These are phyloP conservation scores for Umbelopsis sp. DNA, from an alignment of 192 early-diverging fungal species.

Conservation along the genomic window DNA sequence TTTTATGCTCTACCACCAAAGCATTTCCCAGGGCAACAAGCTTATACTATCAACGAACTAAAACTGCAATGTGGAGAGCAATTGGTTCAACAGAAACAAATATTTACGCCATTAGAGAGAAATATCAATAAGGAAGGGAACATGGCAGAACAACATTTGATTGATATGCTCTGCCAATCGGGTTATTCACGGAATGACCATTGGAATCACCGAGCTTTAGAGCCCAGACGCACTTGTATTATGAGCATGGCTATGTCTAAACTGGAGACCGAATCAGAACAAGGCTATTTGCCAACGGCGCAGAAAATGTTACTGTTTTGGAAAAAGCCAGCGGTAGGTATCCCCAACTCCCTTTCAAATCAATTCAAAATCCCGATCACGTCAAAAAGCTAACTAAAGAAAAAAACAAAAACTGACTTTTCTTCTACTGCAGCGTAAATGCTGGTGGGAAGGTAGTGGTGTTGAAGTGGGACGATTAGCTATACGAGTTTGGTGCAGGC, in stretches of 20 bases:
- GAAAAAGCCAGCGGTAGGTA: slow-evolving; percentile 76
- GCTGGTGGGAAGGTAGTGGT: slow-evolving; percentile 83
- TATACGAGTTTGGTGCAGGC: slow-evolving; percentile 74
- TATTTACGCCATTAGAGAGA: slow-evolving; percentile 77
- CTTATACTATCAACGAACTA: slow-evolving; percentile 49
- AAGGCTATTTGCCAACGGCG: slow-evolving; percentile 72
- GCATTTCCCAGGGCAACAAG: slow-evolving; percentile 25
- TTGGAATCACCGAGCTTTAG: slow-evolving; percentile 76
- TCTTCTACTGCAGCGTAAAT: slow-evolving; percentile 61
- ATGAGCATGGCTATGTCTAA: slow-evolving; percentile 72
- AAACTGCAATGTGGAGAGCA: slow-evolving; percentile 65
- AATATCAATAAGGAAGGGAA: slow-evolving; percentile 71
- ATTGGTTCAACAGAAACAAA: slow-evolving; percentile 65
- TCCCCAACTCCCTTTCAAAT: neutral
- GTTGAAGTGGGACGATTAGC: slow-evolving; percentile 56
- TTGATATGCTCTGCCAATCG: slow-evolving; percentile 81
- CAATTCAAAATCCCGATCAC: no score
- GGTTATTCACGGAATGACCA: slow-evolving; percentile 71
- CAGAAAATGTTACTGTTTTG: slow-evolving; percentile 82
- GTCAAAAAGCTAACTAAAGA: no score
- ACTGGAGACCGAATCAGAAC: slow-evolving; percentile 67
- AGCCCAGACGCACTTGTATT: slow-evolving; percentile 67
- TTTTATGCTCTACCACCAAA: slow-evolving; percentile 53
- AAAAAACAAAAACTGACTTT: no score
- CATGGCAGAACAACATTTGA: slow-evolving; percentile 74